Evolutionary conservation across 805 yeast genomes (phyloP), one percentile per base, ranked within the genome.

Genomic region (Candida suzukii): DNA sequence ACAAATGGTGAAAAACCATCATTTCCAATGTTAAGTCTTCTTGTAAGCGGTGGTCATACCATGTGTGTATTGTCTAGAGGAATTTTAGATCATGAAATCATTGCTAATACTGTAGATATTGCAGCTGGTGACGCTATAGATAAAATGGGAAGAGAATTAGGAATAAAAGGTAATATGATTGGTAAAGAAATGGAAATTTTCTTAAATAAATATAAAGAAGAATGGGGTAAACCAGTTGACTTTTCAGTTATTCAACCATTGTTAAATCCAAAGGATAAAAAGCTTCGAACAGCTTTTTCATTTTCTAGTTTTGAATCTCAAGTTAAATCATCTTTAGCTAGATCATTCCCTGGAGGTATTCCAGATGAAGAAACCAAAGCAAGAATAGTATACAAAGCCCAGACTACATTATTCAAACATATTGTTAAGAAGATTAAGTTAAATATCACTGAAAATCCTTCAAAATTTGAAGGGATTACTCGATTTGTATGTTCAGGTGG

Each of bases 31-130:
- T 50, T 87, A 14, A 84, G 90, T 51, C 64, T 93, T 21, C 63
- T 93, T 25, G 90, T 80, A 16, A 83, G 95, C 52, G 99, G 99
- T 0, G 99, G 99, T 0, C 99, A 93, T 55, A 90, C 98, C 0
- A 79, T 88, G 79, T 64, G 90, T 21, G 95, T 91, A 1, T 66
- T 77, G 8, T 81, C 90, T 41, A 63, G 60, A 25, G 64, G 81
- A 16, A 50, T 88, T 1, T 46, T 68, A 0, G 71, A 82, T 2
- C 99, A 93, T 63, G 79, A 78, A 43, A 74, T 91, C 1, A 57
- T 88, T 4, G 77, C 82, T 18, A 73, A 88, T 52, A 85, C 95
- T 0, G 62, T 78, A 17, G 99, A 90, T 55, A 84, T 88, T 24
- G 97, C 99, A 0, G 83, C 83, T 3, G 99, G 99, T 0, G 96